Evolutionary conservation across 345 rosid genomes (phyloP), one percentile per base, ranked within the genome.

Genomic region (Citrus glauca): DNA sequence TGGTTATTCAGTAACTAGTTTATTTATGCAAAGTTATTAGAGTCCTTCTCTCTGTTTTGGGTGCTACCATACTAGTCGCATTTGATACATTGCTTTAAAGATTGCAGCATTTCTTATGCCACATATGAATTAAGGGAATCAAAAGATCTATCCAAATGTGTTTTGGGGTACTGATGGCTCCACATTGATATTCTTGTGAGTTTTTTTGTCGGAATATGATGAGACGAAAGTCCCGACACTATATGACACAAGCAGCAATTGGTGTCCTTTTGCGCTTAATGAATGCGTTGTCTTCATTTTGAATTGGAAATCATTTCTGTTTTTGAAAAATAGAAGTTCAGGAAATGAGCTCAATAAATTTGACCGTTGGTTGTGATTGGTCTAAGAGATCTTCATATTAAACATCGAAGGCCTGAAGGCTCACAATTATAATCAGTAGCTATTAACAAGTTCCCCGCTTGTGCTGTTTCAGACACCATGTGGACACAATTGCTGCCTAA

Each of bases 401-500:
- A 70, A 45, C 60, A 20, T 28, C 3, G 69, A 30, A 73, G 22
- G 38, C 24, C 4, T 28, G 68, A 19, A 57, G 59, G 35, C 28
- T 48, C 57, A 48, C 60, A 5, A 45, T 22, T 42, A 25, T 69
- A 19, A 70, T 28, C 32, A 48, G 59, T 27, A 16, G 7, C 17
- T 50, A 28, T 28, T 72, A 38, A 81, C 67, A 42, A 38, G 22
- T 78, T 1, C 57, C 62, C 76, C 24, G 14, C 73, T 59, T 77
- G 5, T 77, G 63, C 60, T 74, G 67, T 61, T 85, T n/a, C 92
- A 92, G 94, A 88, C 90, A 20, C 90, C 92, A 3, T 92, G 94
- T 57, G 97, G 91, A 3, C 97, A 90, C 82, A 90, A 90, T 65
- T 92, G 88, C 72, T 90, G 94, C 81, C 73, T 92, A 59, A 87